Evolutionary conservation across 345 rosid species (phyloP), one percentile per base, ranked within the genome.

Genomic region (Gynandropsis gynandra): DNA sequence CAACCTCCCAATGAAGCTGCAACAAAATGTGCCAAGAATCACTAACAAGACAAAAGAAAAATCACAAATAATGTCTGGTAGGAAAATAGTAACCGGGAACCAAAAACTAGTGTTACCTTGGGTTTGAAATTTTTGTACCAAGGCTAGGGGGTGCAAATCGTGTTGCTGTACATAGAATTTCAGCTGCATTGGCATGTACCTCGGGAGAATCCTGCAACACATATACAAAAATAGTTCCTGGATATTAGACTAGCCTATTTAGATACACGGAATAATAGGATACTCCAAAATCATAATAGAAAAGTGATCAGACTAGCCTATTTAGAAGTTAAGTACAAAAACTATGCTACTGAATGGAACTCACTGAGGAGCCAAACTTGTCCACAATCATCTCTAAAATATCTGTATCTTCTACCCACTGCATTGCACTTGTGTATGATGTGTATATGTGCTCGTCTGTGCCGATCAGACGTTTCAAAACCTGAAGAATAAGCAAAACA

Each of bases 121-220:
- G 80, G 67, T 83, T 77, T 29, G 93, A 76, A 46, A 89, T 73
- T 71, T 85, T 85, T 40, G 87, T 53, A 59, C 87, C 80, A 63
- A 89, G 80, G 58, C 80, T 74, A 10, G 87, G 78, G 38, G 89
- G 93, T 51, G 93, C 89, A 67, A 69, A 76, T 65, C 95, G 75
- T 37, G 93, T 80, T 38, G 85, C 79, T 41, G 89, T 76, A 72
- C 95, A 89, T 21, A 85, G 80, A 8, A 87, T 74, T 78, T 83
- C 95, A 44, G 97, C 97, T 24, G 93, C 80, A 72, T 89, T 85
- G 52, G 93, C 85, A 76, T 89, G 97, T 59, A 85, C 95, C 74
- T 83, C 89, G 48, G 97, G 86, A 51, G 64, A 71, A 65, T 76
- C 82, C 97, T 89, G 79, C 27, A 62, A 38, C 66, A 65, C 16